These are phyloP conservation scores for Rhizopogon vinicolor DNA, from an alignment of 768 basidiomycete genomes.

Conservation along the genomic window DNA sequence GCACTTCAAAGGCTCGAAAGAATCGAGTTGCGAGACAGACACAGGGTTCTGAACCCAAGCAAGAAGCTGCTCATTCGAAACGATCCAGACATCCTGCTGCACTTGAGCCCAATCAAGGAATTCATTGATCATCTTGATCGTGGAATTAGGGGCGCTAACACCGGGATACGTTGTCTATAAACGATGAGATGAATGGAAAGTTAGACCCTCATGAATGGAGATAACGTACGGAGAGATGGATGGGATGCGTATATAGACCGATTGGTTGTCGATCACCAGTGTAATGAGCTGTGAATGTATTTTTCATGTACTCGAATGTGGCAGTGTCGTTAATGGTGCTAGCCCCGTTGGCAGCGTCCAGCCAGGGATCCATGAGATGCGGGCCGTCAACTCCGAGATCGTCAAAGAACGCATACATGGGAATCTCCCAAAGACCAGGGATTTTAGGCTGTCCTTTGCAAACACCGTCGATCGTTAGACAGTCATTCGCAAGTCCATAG, in stretches of 20 bases:
- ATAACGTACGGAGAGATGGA: conserved; percentile 55
- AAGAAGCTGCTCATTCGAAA: conserved; percentile 66
- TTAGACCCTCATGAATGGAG: background rate
- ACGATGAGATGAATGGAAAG: conserved; percentile 2
- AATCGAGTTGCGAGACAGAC: conserved; percentile 53
- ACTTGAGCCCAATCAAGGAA: conserved; percentile 82
- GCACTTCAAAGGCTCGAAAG: conserved; percentile 55
- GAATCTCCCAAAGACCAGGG: conserved; percentile 81
- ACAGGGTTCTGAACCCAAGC: conserved; percentile 72
- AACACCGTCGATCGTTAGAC: conserved; percentile 45
- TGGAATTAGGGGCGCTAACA: conserved; percentile 41
- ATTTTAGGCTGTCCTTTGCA: conserved; percentile 70
- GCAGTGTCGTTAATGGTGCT: conserved; percentile 50
- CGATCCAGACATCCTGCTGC: conserved; percentile 70
- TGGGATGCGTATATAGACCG: conserved; percentile 79
- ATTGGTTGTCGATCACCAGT: conserved; percentile 72
- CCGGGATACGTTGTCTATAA: conserved; percentile 56
- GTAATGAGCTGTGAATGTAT: conserved; percentile 72
- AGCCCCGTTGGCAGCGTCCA: conserved; percentile 58
- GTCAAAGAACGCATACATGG: conserved; percentile 80
- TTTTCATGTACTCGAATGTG: conserved; percentile 68
- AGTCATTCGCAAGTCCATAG: conserved; percentile 76
- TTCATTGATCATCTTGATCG: conserved; percentile 70
- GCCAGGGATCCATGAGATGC: conserved; percentile 84
- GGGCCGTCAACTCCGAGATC: conserved; percentile 44